Conservation (phyloP, 345 rosid genomes). For the Bruguiera gymnorhiza region DNA sequence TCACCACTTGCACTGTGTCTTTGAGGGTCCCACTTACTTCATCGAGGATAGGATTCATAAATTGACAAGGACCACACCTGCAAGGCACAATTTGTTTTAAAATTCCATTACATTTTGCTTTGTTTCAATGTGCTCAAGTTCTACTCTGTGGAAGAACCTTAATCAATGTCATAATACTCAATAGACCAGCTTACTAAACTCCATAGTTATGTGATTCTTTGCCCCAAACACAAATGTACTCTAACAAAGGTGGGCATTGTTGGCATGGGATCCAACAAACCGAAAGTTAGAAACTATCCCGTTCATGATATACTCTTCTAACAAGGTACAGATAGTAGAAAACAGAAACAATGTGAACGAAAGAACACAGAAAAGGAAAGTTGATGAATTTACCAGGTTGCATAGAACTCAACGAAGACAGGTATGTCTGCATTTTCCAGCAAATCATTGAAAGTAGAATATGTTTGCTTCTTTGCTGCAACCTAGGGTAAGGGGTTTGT, state of each 20-base stretch:
- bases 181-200: too few species aligned
- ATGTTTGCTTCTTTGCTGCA: slow-evolving; percentile 76
- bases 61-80: slow-evolving; percentile 98
- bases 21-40: slow-evolving; percentile 64
- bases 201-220: too few species aligned
- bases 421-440: slow-evolving; percentile 68
- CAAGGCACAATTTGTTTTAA: slow-evolving; percentile 2
- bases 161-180: too few species aligned
- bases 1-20: slow-evolving; percentile 69
- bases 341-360: background rate
- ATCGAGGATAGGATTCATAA: slow-evolving; percentile 81
- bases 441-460: slow-evolving; percentile 64
- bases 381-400: slow-evolving; percentile 54
- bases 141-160: background rate
- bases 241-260: too few species aligned
- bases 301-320: background rate
- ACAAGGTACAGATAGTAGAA: background rate
- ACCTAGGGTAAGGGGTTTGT: slow-evolving; percentile 27
- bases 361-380: slow-evolving; percentile 1
- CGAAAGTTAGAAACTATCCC: background rate
- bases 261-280: too few species aligned
- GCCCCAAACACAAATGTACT: too few species aligned
- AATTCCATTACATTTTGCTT: background rate
- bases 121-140: background rate
- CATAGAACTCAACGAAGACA: slow-evolving; percentile 79